Evolutionary conservation across 2,329 filamentous ascomycete genomes (phyloP), one percentile per base, ranked within the genome.

Genomic region (Fusarium coicis): DNA sequence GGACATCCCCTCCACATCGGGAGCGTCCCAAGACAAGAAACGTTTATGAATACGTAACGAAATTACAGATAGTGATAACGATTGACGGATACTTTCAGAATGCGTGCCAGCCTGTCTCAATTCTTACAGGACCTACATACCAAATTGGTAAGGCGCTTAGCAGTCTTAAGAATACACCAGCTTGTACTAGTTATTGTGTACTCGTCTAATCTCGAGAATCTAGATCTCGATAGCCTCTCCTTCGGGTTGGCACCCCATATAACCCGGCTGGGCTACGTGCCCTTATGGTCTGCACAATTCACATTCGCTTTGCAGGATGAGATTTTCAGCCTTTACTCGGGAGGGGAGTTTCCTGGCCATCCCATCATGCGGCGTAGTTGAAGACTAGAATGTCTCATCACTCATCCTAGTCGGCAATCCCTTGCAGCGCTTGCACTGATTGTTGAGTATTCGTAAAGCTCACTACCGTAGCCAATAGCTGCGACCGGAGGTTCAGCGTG

Each of bases 161-260:
- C 16, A 32, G 57, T 36, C 7, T 53, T 42, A 30, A 30, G 10
- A 60, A 34, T 54, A 26, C 46, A 34, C 14, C 23, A 37, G 58
- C 61, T 50, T 55, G 23, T n/a, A 32, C 50, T 39, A n/a, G n/a
- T n/a, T n/a, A 39, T 39, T 28, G 19, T n/a, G 46, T 44, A 39
- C 66, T 68, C 65, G 65, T 69, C 36, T 68, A 69, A 69, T 69
- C 58, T 69, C 65, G 50, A 69, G 60, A 70, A 70, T 70, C 59
- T 70, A 70, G 59, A 70, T 70, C 66, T 70, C 66, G 66, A 70
- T 70, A 69, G 58, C 37, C 43, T 64, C 53, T 34, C 37, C 28
- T 47, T 67, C 36, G 36, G 40, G 30, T n/a, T 43, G 30, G 19
- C 28, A 64, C 32, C 63, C 49, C 65, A 60, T 67, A 52, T 32